These are phyloP conservation scores for Leccinum imitatum DNA, from an alignment of 768 basidiomycete species.

Conservation along the genomic window DNA sequence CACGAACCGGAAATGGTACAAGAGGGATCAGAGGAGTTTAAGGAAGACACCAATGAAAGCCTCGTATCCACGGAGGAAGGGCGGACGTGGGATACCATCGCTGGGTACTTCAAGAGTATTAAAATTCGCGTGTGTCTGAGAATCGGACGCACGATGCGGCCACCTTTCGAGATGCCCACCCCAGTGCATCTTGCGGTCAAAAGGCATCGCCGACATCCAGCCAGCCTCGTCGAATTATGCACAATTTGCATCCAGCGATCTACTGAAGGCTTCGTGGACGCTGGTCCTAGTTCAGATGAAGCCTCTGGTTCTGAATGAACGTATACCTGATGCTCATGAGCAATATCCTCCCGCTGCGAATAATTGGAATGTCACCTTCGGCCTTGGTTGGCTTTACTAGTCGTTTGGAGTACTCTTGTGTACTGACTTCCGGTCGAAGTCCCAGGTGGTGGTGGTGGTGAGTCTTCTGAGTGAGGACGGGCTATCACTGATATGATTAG, in stretches of 20 bases:
- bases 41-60: background rate
- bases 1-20: background rate
- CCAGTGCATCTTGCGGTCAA: background rate
- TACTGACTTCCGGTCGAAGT: background rate
- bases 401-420: background rate
- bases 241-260: background rate
- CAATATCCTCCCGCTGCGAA: background rate
- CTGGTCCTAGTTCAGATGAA: background rate
- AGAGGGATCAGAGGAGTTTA: background rate
- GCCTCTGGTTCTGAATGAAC: background rate
- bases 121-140: background rate
- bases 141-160: background rate
- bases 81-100: background rate
- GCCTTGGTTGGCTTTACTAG: background rate
- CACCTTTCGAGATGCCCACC: background rate
- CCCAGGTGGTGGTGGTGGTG: background rate
- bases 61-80: background rate
- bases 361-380: background rate
- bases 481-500: too few relatives aligned
- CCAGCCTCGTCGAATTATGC: background rate
- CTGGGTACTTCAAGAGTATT: background rate
- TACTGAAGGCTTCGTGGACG: background rate
- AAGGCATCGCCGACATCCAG: background rate
- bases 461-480: too few relatives aligned
- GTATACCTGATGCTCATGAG: background rate